Evolutionary conservation across 163 green algal genomes (phyloP).

Genomic region (Prototheca cutis): DNA sequence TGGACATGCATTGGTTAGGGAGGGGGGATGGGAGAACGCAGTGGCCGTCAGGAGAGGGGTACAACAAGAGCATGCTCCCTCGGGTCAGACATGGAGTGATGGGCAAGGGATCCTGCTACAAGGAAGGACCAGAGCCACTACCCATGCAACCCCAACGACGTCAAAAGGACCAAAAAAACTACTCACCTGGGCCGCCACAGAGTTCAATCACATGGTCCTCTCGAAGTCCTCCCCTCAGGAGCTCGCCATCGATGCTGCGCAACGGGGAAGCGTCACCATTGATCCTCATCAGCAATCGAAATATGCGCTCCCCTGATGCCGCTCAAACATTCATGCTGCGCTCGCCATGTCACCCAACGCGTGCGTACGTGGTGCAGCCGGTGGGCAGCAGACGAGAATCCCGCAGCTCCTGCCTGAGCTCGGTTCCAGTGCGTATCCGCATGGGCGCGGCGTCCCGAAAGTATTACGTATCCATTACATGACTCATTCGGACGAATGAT

Average conservation of each 20-base stretch:
- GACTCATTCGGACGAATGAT: too few species aligned
- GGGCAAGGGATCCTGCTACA: background rate
- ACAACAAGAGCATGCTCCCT: too few species aligned
- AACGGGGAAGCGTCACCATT: background rate
- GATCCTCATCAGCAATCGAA: background rate
- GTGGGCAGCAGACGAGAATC: constrained; percentile 6
- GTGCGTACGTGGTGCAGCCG: constrained; percentile 5
- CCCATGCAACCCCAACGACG: background rate
- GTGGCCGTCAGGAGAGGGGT: too few species aligned
- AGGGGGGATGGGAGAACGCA: too few species aligned
- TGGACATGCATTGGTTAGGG: background rate
- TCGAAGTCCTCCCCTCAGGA: constrained; percentile 20
- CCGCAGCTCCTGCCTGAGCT: constrained; percentile 6
- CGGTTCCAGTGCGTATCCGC: constrained; percentile 3
- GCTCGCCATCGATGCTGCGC: constrained; percentile 7
- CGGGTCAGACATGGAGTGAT: too few species aligned
- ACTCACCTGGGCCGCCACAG: constrained; percentile 17
- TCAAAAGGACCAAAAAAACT: background rate
- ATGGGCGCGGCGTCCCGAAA: too few species aligned
- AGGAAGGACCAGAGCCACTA: background rate
- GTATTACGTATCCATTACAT: too few species aligned
- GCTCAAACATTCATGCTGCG: background rate
- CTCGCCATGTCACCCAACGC: background rate
- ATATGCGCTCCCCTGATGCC: background rate
- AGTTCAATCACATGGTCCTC: constrained; percentile 25